Evolutionary conservation across 1,284 basidiomycete species (phyloP), one percentile per base, ranked within the genome.

Genomic region (Naganishia sp.): DNA sequence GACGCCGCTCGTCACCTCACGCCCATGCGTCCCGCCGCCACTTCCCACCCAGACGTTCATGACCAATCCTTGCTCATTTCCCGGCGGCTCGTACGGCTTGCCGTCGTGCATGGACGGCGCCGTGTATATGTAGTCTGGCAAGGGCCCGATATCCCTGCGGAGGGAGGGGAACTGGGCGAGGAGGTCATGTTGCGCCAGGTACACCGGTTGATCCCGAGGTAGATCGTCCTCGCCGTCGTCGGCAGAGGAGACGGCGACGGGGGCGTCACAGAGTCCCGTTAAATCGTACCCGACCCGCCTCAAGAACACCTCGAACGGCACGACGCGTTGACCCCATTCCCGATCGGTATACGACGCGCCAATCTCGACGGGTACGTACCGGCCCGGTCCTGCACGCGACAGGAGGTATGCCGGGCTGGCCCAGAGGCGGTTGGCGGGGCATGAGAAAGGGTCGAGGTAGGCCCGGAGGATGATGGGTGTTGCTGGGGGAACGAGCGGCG

Each of bases 1-100:
- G 10, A 61, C 59, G 13, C 48, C 48, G 9, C 59, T 33, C 23
- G 49, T 36, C 21, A 55, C 88, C 75, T 0, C 90, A 87, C 18
- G 85, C 85, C 65, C 80, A 2, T 23, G 31, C 1, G 23, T 36
- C 1, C 59, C 59, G 6, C 33, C 53, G 4, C 75, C 82, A 0
- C 90, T 90, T 0, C 95, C 95, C 1, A 98, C 75, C 95, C 95
- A 99, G 2, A 86, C 87, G 75, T 95, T 97, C 46, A 91, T 79
- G 13, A 92, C 83, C 11, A 89, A 80, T 39, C 86, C 84, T 23
- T 90, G 88, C 36, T 86, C 84, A 63, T 88, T 88, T 11, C 75
- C 73, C 0, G 91, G 92, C 1, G 89, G 85, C 6, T 72, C 69
- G 75, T 94, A 94, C 2, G 75, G 72, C 6, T 88, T 83, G 3